Conservation (phyloP, 2,329 filamentous ascomycete genomes). For the Beauveria sp. region DNA sequence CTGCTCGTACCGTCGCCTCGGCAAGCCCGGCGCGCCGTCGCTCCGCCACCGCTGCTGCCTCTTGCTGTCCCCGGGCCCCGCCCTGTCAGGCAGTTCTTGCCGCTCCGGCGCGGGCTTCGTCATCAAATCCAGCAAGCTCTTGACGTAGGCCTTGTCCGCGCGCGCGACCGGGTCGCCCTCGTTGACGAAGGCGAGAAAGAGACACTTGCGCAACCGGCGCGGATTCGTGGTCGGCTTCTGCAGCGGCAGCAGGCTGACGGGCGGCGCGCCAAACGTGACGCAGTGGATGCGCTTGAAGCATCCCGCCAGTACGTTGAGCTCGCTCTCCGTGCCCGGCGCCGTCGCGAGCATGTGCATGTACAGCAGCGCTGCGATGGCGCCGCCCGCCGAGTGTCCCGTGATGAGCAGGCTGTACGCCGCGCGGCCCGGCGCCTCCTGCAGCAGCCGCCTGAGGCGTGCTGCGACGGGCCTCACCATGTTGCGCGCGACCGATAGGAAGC, state of each 20-base stretch:
- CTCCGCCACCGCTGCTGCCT: not conserved
- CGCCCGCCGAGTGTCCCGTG: constrained; percentile 80
- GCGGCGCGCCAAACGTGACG: constrained; percentile 77
- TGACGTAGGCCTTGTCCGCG: constrained; percentile 70
- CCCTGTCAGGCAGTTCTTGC: constrained; percentile 33
- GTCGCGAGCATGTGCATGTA: constrained; percentile 73
- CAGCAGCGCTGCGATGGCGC: constrained; percentile 71
- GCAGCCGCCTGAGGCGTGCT: constrained; percentile 56
- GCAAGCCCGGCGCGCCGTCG: constrained; percentile 3
- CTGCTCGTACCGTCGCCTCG: not conserved
- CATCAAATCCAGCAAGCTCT: constrained; percentile 64
- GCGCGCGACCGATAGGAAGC: constrained; percentile 68
- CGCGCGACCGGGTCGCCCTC: constrained; percentile 76
- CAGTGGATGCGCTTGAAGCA: constrained; percentile 78
- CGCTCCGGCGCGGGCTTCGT: constrained; percentile 46
- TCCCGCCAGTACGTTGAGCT: constrained; percentile 60
- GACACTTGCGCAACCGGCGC: constrained; percentile 49
- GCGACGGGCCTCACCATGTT: constrained; percentile 71
- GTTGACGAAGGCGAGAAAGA: constrained; percentile 77
- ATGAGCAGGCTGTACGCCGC: constrained; percentile 65
- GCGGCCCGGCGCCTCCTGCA: constrained; percentile 64
- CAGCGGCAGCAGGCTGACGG: constrained; percentile 64
- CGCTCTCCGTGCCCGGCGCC: constrained; percentile 47
- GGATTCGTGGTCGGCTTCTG: constrained; percentile 41
- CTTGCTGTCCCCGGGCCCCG: not conserved